Conservation (phyloP, 1,284 basidiomycete genomes). For the Leccinum subrobustum region DNA sequence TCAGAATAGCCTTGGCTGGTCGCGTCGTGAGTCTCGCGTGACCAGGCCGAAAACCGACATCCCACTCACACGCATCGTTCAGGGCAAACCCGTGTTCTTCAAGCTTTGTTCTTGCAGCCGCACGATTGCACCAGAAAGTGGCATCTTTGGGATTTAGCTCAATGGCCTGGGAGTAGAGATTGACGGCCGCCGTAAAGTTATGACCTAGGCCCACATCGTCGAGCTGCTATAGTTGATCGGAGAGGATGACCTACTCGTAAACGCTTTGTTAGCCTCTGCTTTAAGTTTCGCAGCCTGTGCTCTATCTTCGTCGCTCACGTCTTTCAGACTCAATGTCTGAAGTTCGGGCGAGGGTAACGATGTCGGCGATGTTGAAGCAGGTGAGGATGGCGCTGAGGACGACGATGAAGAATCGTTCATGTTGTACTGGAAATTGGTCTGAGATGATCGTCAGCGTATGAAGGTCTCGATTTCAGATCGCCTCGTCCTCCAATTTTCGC, state of each 20-base stretch:
- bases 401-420: conserved; percentile 44
- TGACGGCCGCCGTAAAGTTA: conserved; percentile 63
- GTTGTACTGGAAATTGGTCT: conserved; percentile 1
- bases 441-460: not conserved
- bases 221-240: conserved; percentile 2
- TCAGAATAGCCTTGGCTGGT: conserved; percentile 79
- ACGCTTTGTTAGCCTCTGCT: conserved; percentile 84
- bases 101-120: conserved; percentile 74
- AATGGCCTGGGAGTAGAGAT: conserved; percentile 77
- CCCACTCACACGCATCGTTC: conserved; percentile 65
- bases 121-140: conserved; percentile 79
- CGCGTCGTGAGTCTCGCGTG: conserved; percentile 16
- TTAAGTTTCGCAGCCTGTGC: conserved; percentile 72
- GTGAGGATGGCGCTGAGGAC: conserved; percentile 39
- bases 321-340: conserved; percentile 46
- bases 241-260: conserved; percentile 51
- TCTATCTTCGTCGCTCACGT: conserved; percentile 69
- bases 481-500: conserved; percentile 9
- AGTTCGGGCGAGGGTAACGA: conserved; percentile 58
- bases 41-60: conserved; percentile 6
- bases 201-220: conserved; percentile 39
- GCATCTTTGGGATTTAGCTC: conserved; percentile 76
- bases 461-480: conserved; percentile 5
- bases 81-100: conserved; percentile 85
- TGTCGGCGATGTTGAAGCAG: conserved; percentile 50